Evolutionary conservation across 2,329 filamentous ascomycete genomes (phyloP).

Genomic region (Paecilomyces niveus): DNA sequence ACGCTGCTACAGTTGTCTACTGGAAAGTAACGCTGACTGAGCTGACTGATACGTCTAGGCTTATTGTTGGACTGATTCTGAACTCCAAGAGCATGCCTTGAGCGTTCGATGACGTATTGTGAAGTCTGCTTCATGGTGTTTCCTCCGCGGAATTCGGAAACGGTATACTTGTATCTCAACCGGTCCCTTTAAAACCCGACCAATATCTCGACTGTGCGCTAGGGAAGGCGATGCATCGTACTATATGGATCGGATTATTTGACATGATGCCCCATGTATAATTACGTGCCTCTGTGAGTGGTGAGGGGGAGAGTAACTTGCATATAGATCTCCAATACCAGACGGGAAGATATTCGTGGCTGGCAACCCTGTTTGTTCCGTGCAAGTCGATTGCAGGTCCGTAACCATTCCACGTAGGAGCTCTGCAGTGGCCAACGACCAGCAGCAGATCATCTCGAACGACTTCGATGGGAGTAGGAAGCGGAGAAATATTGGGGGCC

Average conservation of each 20-base stretch:
- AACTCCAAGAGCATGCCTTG: conserved; percentile 72
- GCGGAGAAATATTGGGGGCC: neutral
- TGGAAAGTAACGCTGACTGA: neutral
- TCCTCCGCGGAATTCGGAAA: neutral
- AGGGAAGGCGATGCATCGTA: neutral
- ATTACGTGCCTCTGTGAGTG: neutral
- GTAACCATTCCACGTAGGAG: neutral
- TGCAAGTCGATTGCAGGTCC: neutral
- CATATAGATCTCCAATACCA: neutral
- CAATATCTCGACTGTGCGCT: neutral
- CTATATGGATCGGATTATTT: neutral
- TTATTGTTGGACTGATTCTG: conserved; percentile 85
- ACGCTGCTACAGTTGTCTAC: conserved; percentile 26
- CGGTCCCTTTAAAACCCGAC: neutral
- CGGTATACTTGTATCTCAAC: neutral
- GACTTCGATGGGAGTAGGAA: neutral
- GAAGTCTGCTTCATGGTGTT: neutral
- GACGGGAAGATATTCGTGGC: neutral
- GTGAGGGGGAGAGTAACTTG: neutral
- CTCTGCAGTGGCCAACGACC: neutral
- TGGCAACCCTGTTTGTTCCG: neutral
- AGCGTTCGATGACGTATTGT: neutral
- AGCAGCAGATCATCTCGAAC: neutral
- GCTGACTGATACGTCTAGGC: conserved; percentile 40
- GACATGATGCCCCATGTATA: neutral